A percentile compares a stretch with the other conserved stretches of the same genome.
Evolutionary conservation across 352 stramenopile species (phyloP).

Genomic region (Pythium monospermum): DNA sequence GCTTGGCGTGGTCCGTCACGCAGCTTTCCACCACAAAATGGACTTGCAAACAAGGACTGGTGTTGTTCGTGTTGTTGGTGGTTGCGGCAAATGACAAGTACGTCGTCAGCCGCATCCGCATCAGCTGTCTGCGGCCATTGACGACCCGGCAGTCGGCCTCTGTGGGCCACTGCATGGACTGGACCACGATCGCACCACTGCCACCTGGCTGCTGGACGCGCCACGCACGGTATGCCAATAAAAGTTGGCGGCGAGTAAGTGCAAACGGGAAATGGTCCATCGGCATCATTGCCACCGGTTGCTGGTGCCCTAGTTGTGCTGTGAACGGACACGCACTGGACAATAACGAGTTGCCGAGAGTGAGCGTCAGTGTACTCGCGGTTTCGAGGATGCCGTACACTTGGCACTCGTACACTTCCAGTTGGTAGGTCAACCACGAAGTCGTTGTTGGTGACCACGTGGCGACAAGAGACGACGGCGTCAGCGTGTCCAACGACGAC

Average conservation of each 20-base stretch:
- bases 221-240: slow-evolving; percentile 66
- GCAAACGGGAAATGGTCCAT: slow-evolving; percentile 62
- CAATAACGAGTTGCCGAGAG: slow-evolving; percentile 53
- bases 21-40: slow-evolving; percentile 62
- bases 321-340: slow-evolving; percentile 45
- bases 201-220: slow-evolving; percentile 52
- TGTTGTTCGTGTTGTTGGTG: slow-evolving; percentile 48
- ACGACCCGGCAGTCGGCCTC: slow-evolving; percentile 2
- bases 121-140: slow-evolving; percentile 21
- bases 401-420: slow-evolving; percentile 49
- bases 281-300: slow-evolving; percentile 37
- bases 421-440: slow-evolving; percentile 51
- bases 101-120: slow-evolving; percentile 56
- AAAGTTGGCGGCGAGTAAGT: slow-evolving; percentile 35
- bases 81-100: too few relatives aligned
- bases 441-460: slow-evolving; percentile 1
- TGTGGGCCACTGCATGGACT: slow-evolving; percentile 70
- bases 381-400: slow-evolving; percentile 58
- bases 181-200: slow-evolving; percentile 40
- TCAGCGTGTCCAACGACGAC: slow-evolving; percentile 12
- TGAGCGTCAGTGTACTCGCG: slow-evolving; percentile 46
- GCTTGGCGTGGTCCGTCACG: slow-evolving; percentile 11
- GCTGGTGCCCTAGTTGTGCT: slow-evolving; percentile 38
- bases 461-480: slow-evolving; percentile 18
- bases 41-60: slow-evolving; percentile 40